phyloP scores from a whole-genome alignment of 768 basidiomycete species.

The Chiua virens region DNA sequence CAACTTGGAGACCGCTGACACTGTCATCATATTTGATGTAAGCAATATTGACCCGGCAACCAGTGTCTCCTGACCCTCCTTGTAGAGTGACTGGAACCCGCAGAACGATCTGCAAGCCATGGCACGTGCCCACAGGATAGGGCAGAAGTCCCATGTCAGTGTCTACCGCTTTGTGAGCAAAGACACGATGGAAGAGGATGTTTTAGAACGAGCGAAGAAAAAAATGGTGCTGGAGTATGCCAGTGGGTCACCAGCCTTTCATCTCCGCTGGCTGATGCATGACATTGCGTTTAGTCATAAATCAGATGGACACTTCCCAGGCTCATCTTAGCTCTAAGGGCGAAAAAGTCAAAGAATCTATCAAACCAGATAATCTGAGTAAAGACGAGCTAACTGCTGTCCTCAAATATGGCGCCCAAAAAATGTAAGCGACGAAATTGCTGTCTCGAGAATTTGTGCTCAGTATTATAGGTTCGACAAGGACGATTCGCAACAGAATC shows the following conservation, averaged over 20 bases:
- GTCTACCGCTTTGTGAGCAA: constrained; percentile 99
- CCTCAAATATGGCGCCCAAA: constrained; percentile 97
- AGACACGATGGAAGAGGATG: constrained; percentile 99
- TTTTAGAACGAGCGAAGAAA: constrained; percentile 95
- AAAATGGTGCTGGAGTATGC: constrained; percentile 99
- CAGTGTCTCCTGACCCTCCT: constrained; percentile 9
- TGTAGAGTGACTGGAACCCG: constrained; percentile 95
- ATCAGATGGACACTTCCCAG: constrained; percentile 99
- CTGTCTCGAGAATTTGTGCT: constrained; percentile 6
- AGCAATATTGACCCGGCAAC: constrained; percentile 31
- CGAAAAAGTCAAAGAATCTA: constrained; percentile 58
- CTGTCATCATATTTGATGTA: constrained; percentile 98
- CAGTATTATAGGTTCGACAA: constrained; percentile 80
- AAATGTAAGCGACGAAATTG: constrained; percentile 61
- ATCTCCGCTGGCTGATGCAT: constrained; percentile 13
- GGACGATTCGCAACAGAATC: constrained; percentile 87
- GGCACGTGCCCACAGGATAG: constrained; percentile 98
- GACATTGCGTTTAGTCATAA: constrained; percentile 74
- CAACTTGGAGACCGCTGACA: constrained; percentile 98
- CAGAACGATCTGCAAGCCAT: constrained; percentile 99
- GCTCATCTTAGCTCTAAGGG: constrained; percentile 89
- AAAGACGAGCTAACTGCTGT: constrained; percentile 98
- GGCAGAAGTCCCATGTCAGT: constrained; percentile 97
- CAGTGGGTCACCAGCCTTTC: constrained; percentile 59
- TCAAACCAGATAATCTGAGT: constrained; percentile 81